Base-by-base conservation (phyloP, 1,284 basidiomycete genomes). In the Marasmius oreades region DNA sequence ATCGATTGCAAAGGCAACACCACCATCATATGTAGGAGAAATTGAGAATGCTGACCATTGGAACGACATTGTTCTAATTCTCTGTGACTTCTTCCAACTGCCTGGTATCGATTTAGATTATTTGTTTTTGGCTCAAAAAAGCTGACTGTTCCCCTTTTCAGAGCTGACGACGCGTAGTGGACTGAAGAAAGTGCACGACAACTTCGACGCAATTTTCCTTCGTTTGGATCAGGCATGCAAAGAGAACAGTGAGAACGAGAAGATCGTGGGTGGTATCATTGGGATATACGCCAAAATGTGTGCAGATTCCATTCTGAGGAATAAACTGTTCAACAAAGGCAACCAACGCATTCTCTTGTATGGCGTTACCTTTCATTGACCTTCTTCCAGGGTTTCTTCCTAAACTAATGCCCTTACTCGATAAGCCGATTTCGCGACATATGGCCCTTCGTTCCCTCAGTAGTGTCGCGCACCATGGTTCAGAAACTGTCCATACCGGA, bases 241-340 rank as follows among this genome's bases (percentile, higher is more conserved):
- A 7, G 65, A 64, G 12, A 66, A 77, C 58, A 45, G 59, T 3
- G 65, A 69, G 0, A 75, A 78, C 61, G 70, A 74, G 34, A 73
- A 73, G 57, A 66, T 84, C 23, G 63, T 67, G 28, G 83, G 82
- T 2, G 82, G 79, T 0, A 79, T 86, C 51, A 72, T 85, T 10
- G 80, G 78, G 2, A 81, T 87, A 47, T 86, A 80, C 63, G 77
- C 81, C 10, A 83, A 81, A 63, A 83, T 87, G 81, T 85, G 74
- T 37, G 73, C 74, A 0, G 84, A 87, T 66, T 73, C 81, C 1
- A 71, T 78, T 44, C 62, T 80, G 34, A 70, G 78, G 23, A 71
- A 78, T 62, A 71, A 73, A 53, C 67, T 80, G 10, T 53, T 60
- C 28, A 43, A 60, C 18, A 53, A 56, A 44, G 59, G 53, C 37